phyloP scores from a whole-genome alignment of 2,329 filamentous ascomycete genomes.

The Diaporthe sp. region DNA sequence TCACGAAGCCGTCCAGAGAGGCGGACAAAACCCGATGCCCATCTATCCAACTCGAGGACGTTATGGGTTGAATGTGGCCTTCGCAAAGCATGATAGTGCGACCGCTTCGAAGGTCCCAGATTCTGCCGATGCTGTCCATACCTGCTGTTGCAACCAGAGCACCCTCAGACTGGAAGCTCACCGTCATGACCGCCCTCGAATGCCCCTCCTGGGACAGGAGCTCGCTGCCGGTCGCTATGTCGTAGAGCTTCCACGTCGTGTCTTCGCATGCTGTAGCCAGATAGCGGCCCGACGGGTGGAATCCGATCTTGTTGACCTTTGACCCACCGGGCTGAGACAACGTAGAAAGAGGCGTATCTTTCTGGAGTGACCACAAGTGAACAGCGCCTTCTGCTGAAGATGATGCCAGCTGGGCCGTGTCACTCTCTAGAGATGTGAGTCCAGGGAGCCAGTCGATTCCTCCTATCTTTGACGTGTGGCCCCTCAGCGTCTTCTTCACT shows the following conservation, averaged over 20 bases:
- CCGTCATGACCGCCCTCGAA: conserved; percentile 90
- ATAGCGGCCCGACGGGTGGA: conserved; percentile 92
- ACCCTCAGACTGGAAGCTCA: conserved; percentile 92
- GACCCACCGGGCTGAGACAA: conserved; percentile 53
- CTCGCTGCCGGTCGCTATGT: conserved; percentile 87
- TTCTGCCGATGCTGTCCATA: conserved; percentile 91
- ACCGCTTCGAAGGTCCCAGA: conserved; percentile 95
- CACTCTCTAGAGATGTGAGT: conserved; percentile 77
- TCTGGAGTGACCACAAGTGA: conserved; percentile 89
- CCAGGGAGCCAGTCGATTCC: conserved; percentile 92
- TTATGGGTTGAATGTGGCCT: conserved; percentile 92
- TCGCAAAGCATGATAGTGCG: conserved; percentile 97
- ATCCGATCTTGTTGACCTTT: conserved; percentile 92
- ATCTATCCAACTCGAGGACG: conserved; percentile 93
- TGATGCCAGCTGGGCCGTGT: conserved; percentile 86
- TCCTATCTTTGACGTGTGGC: conserved; percentile 90
- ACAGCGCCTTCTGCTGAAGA: conserved; percentile 90
- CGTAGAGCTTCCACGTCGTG: conserved; percentile 97
- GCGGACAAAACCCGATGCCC: conserved; percentile 94
- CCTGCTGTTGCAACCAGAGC: conserved; percentile 93
- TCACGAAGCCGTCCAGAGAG: conserved; percentile 94
- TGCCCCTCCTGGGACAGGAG: conserved; percentile 93
- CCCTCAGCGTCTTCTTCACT: conserved; percentile 80
- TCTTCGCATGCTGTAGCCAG: conserved; percentile 95
- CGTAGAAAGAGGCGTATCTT: conserved; percentile 80